Percentiles rank a stretch among this genome's conserved stretches.
These are phyloP conservation scores for Daldinia concentrica DNA, from an alignment of 495 filamentous ascomycete genomes.

Conservation along the genomic window DNA sequence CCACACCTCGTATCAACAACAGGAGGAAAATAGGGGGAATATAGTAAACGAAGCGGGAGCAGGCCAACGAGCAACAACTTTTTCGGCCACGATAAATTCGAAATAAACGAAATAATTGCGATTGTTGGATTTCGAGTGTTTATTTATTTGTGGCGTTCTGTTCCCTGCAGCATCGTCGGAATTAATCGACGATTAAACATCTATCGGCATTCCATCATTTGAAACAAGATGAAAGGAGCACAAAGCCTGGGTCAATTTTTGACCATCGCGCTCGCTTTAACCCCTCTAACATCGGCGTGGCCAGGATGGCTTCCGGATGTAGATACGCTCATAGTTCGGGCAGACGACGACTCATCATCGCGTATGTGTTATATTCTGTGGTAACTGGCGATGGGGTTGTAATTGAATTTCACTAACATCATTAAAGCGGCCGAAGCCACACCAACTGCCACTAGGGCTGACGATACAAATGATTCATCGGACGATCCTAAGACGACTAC, in stretches of 20 bases:
- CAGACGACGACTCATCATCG: slow-evolving; percentile 39
- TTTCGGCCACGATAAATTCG: slow-evolving; percentile 6
- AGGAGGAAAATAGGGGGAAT: slow-evolving; percentile 22
- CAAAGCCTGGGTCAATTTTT: slow-evolving; percentile 38
- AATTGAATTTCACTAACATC: slow-evolving; percentile 17
- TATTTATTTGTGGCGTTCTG: slow-evolving; percentile 40
- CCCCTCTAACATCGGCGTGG: slow-evolving; percentile 37
- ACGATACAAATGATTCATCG: slow-evolving; percentile 4
- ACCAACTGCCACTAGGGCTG: slow-evolving; percentile 5
- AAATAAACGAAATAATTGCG: slow-evolving; percentile 10
- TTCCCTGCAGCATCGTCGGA: slow-evolving; percentile 15
- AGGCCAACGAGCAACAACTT: slow-evolving; percentile 12
- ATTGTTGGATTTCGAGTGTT: slow-evolving; percentile 23
- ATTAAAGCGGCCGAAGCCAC: slow-evolving; percentile 27
- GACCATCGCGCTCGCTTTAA: slow-evolving; percentile 34
- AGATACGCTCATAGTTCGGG: slow-evolving; percentile 32
- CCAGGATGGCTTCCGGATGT: slow-evolving; percentile 36
- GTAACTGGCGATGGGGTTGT: background rate
- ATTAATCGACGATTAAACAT: slow-evolving; percentile 14
- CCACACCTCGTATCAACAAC: slow-evolving; percentile 29
- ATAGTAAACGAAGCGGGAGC: slow-evolving; percentile 19
- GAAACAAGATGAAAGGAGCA: slow-evolving; percentile 35
- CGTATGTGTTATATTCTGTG: slow-evolving; percentile 30
- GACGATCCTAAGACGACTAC: slow-evolving; percentile 4
- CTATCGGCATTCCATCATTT: slow-evolving; percentile 21